Base-by-base conservation (phyloP, 2,329 filamentous ascomycete species). In the Arthroderma uncinatum region DNA sequence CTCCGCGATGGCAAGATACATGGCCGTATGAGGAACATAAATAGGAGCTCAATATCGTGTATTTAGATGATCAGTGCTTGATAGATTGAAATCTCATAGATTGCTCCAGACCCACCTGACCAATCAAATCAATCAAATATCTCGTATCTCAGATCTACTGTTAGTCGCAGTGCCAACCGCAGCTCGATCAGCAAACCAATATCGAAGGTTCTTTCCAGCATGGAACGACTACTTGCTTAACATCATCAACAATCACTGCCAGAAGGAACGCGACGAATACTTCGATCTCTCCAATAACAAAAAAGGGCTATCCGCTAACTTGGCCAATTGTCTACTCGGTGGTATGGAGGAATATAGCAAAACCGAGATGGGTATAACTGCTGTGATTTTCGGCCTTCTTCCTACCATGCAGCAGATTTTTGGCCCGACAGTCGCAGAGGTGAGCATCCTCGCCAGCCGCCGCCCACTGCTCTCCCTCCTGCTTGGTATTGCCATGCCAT, bases 371-470 rank as follows among this genome's bases (percentile, higher is more conserved):
- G 64, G 63, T 21, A 65, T 68, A 33, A 66, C 63, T 1, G 62
- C 65, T 1, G 62, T 70, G 8, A 64, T 70, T 50, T 69, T 70
- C 67, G 68, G 67, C 28, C 60, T 70, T 9, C 61, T 70, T 33
- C 68, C 68, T 1, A 58, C 69, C 1, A 66, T 64, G 1, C 61
- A 70, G 14, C 68, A 36, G 34, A 36, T 9, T 9, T 36, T 36
- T 36, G 34, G 34, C 34, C 34, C 34, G 34, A 36, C 34, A 14
- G 34, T 36, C 8, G 34, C 4, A 9, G 34, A 36, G 9, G 34
- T 36, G 34, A 36, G 34, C 9, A 9, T 36, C 12, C 34, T 36
- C 34, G 34, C 34, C 34, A 36, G 34, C 34, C 34, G 34, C 34
- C 34, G 34, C 8, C 34, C 34, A 12, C 9, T 36, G 34, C 34